Evolutionary conservation across 2,329 filamentous ascomycete genomes (phyloP).

Genomic region (Metarhizium guizhouense): DNA sequence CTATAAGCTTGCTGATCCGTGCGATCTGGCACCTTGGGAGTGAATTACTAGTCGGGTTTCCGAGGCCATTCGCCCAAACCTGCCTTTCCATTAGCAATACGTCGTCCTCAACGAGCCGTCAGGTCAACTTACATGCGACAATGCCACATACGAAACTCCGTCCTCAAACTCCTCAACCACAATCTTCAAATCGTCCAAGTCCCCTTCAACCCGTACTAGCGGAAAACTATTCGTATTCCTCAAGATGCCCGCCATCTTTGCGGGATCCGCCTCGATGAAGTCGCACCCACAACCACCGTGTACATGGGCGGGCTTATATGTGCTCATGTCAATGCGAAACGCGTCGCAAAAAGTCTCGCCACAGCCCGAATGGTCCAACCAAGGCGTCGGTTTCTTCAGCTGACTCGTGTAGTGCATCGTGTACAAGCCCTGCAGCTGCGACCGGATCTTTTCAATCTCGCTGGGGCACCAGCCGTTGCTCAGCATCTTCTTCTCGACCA

Average conservation of each 20-base stretch:
- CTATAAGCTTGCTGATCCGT: conserved; percentile 15
- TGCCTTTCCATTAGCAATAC: not conserved
- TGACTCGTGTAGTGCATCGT: conserved; percentile 17
- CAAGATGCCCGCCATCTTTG: conserved; percentile 10
- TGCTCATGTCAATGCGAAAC: conserved; percentile 20
- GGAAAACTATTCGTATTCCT: conserved; percentile 10
- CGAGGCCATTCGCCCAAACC: conserved; percentile 28
- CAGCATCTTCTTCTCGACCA: conserved; percentile 17
- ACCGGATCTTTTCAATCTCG: conserved; percentile 19
- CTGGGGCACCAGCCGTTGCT: conserved; percentile 22
- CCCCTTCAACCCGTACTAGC: conserved; percentile 8
- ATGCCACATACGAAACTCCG: conserved; percentile 20
- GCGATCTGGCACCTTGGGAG: conserved; percentile 22
- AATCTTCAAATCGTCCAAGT: conserved; percentile 9
- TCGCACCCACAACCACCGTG: conserved; percentile 13
- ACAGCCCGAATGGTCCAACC: conserved; percentile 17
- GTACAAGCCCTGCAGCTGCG: conserved; percentile 12
- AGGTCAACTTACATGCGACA: conserved; percentile 19
- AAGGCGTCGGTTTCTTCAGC: conserved; percentile 8
- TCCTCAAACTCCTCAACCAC: conserved; percentile 14
- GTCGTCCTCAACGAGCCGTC: not conserved
- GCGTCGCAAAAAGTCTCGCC: conserved; percentile 15
- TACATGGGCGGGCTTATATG: conserved; percentile 17
- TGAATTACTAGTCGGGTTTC: conserved; percentile 20
- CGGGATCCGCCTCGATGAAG: conserved; percentile 11